Evolutionary conservation across 2,329 filamentous ascomycete genomes (phyloP).

Genomic region (Ambrosiella beaveri): DNA sequence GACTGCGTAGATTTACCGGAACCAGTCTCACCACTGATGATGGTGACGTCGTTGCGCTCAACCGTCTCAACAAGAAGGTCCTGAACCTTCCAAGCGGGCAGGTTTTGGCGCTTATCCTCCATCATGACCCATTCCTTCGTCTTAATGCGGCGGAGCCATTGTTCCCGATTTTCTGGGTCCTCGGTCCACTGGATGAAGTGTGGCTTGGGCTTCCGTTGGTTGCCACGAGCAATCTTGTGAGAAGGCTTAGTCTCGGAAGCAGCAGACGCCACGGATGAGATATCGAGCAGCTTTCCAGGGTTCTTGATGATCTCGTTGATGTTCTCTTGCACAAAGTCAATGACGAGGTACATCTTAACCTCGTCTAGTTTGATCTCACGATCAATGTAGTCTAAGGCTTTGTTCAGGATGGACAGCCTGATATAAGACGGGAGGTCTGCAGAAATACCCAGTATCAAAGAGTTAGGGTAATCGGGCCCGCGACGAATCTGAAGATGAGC

Average conservation of each 20-base stretch:
- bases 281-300: conserved; percentile 68
- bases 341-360: conserved; percentile 73
- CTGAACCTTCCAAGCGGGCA: conserved; percentile 78
- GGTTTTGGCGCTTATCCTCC: conserved; percentile 46
- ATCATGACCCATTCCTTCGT: conserved; percentile 57
- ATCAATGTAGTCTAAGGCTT: conserved; percentile 53
- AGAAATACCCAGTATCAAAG: conserved; percentile 50
- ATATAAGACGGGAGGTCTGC: conserved; percentile 77
- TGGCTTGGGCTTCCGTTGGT: conserved; percentile 13
- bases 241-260: conserved; percentile 33
- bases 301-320: conserved; percentile 67
- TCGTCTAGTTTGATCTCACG: conserved; percentile 62
- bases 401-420: conserved; percentile 69
- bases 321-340: conserved; percentile 82
- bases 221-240: conserved; percentile 14
- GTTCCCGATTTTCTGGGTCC: conserved; percentile 40
- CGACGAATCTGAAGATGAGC: conserved; percentile 49
- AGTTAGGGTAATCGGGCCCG: conserved; percentile 56
- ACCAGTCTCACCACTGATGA: conserved; percentile 24
- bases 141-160: conserved; percentile 41
- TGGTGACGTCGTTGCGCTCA: conserved; percentile 66
- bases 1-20: conserved; percentile 45
- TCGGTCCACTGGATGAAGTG: conserved; percentile 18
- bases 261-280: conserved; percentile 60
- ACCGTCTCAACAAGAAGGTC: conserved; percentile 64